Percentiles rank a stretch among this genome's conserved stretches.
Evolutionary conservation across 2,329 filamentous ascomycete genomes (phyloP).

Genomic region (Ciborinia camelliae): DNA sequence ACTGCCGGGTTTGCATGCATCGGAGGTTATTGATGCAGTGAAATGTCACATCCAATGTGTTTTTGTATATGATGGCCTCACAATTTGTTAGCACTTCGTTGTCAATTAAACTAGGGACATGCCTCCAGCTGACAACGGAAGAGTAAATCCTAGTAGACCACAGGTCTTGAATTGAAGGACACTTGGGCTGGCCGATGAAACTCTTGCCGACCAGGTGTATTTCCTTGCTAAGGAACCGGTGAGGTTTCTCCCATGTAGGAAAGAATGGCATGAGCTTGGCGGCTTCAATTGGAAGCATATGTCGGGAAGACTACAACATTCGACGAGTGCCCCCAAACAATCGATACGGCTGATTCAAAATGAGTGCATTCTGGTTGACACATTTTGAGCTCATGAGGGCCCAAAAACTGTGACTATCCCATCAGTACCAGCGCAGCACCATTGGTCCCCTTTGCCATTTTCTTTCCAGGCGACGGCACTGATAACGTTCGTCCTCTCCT

Average conservation of each 20-base stretch:
- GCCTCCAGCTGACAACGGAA: not conserved
- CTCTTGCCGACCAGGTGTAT: not conserved
- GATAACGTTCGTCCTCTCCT: constrained; percentile 56
- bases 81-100: not conserved
- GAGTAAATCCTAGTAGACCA: not conserved
- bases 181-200: not conserved
- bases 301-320: not conserved
- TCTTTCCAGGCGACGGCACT: constrained; percentile 63
- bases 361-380: not conserved
- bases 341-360: not conserved
- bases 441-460: constrained; percentile 60
- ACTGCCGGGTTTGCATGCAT: constrained; percentile 7
- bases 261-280: not conserved
- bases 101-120: constrained; percentile 7
- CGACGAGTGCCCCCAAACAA: not conserved
- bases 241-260: not conserved
- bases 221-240: not conserved
- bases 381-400: constrained; percentile 18
- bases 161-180: not conserved
- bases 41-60: constrained; percentile 7
- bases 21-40: constrained; percentile 3
- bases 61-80: not conserved
- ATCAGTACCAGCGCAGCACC: constrained; percentile 62
- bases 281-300: not conserved
- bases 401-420: constrained; percentile 64